A percentile compares a stretch with the other conserved stretches of the same genome.
Conservation (phyloP, 2,329 filamentous ascomycete species). For the Aureobasidium musti region DNA sequence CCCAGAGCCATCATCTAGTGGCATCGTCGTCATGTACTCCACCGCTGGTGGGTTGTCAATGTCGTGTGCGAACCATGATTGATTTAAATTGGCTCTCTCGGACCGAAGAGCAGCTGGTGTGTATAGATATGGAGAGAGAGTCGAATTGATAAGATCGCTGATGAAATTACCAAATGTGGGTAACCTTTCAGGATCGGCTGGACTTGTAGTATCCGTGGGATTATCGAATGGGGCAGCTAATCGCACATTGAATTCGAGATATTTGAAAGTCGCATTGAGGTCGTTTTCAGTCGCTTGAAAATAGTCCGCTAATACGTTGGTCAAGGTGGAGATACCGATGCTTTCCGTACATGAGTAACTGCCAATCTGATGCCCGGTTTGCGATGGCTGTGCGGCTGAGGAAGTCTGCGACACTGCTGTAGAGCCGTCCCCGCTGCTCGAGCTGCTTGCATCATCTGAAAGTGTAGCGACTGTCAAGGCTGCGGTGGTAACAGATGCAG, state of each 20-base stretch:
- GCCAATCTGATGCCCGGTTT: slow-evolving; percentile 49
- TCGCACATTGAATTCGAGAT: slow-evolving; percentile 62
- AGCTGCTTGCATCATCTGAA: not conserved
- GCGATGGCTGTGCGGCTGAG: not conserved
- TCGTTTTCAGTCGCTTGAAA: slow-evolving; percentile 57
- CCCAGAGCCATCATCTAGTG: slow-evolving; percentile 37
- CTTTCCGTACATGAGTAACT: slow-evolving; percentile 55
- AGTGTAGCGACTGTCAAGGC: not conserved
- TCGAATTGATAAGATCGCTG: slow-evolving; percentile 51
- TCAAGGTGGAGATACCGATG: slow-evolving; percentile 55
- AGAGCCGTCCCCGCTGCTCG: not conserved
- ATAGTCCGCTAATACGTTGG: slow-evolving; percentile 56
- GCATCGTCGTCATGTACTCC: slow-evolving; percentile 46
- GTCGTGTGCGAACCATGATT: slow-evolving; percentile 54
- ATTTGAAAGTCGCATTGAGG: slow-evolving; percentile 56
- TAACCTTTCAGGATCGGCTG: slow-evolving; percentile 47
- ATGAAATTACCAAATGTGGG: slow-evolving; percentile 51
- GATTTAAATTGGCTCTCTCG: slow-evolving; percentile 60
- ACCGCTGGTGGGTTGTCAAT: slow-evolving; percentile 49
- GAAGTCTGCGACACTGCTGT: slow-evolving; percentile 4
- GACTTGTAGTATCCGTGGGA: slow-evolving; percentile 48
- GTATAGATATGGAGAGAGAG: slow-evolving; percentile 57
- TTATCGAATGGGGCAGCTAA: slow-evolving; percentile 51
- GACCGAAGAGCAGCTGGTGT: slow-evolving; percentile 52
- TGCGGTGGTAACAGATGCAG: not conserved